Evolutionary conservation across 805 yeast genomes (phyloP).

Genomic region (Metschnikowia borealis): DNA sequence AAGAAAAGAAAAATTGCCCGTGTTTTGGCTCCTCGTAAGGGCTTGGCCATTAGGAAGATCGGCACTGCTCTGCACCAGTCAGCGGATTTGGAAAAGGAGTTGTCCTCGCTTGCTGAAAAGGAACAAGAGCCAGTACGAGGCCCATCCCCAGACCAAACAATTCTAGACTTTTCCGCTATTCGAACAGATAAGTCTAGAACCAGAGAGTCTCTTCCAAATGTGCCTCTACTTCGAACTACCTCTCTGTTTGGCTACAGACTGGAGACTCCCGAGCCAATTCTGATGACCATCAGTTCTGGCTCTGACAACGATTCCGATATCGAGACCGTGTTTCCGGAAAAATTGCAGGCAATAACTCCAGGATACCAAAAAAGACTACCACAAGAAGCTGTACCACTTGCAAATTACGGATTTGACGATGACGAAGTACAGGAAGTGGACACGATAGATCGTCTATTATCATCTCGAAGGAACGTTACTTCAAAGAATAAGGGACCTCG

Average conservation of each 20-base stretch:
- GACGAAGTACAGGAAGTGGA: slow-evolving; percentile 9
- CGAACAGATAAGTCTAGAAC: neutral
- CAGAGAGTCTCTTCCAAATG: neutral
- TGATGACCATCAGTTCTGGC: slow-evolving; percentile 2
- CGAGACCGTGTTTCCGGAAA: neutral
- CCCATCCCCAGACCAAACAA: neutral
- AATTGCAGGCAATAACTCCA: slow-evolving; percentile 1
- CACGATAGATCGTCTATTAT: slow-evolving; percentile 11
- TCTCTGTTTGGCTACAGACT: slow-evolving; percentile 6
- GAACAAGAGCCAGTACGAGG: neutral
- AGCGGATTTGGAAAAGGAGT: slow-evolving; percentile 10
- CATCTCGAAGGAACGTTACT: neutral
- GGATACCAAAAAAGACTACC: neutral
- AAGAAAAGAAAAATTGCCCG: neutral
- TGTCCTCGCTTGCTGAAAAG: slow-evolving; percentile 1
- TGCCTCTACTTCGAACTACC: slow-evolving; percentile 1
- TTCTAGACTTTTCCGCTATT: neutral
- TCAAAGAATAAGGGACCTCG: neutral
- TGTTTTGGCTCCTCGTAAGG: slow-evolving; percentile 24
- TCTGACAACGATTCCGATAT: slow-evolving; percentile 7
- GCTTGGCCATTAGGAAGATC: slow-evolving; percentile 33
- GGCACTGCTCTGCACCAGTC: slow-evolving; percentile 4
- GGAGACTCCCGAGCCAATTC: slow-evolving; percentile 8
- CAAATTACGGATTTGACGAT: neutral
- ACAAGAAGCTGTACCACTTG: neutral